Evolutionary conservation across 257 asterid species (phyloP), one percentile per base, ranked within the genome.

Genomic region (Nicotiana benthamiana): DNA sequence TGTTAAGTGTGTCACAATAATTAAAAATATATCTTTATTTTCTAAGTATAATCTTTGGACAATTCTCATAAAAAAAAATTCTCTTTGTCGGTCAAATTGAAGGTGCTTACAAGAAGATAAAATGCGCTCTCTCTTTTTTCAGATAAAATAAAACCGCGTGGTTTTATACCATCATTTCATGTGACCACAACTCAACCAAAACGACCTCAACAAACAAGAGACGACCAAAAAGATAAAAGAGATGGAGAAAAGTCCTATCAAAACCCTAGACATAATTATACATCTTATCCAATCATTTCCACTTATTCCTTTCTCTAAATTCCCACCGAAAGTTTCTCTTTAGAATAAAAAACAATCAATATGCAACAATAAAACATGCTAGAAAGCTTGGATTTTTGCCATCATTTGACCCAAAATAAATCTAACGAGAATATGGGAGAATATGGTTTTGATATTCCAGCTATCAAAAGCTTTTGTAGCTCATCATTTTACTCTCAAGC

Each of bases 301-400:
- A 52, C 78, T 79, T 30, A 28, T 77, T 79, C 22, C 56, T 36
- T 57, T 54, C 80, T 67, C 86, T 75, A 43, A 57, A 51, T 22
- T 74, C 48, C 82, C 85, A 61, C 82, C 75, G 60, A 82, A 82
- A 77, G 59, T 27, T 59, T 43, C 77, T 28, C 22, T 16, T n/a
- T 16, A 24, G 68, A 52, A 30, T 56, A 36, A 46, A 22, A 56
- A 28, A 67, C 3, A 78, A 68, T 10, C 70, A 80, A 34, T 89
- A 90, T 90, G 94, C 93, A 92, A 61, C 91, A 87, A 62, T 82
- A 84, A 17, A 83, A 88, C 74, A 80, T 89, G 68, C 87, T 89
- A 79, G 92, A 54, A 76, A 81, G 65, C 60, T 77, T 86, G 1
- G 79, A 79, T 64, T 82, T 81, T 11, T 79, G 84, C 81, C 82